These are phyloP conservation scores for Irpex sp. DNA, from an alignment of 1,284 basidiomycete genomes.

Conservation along the genomic window DNA sequence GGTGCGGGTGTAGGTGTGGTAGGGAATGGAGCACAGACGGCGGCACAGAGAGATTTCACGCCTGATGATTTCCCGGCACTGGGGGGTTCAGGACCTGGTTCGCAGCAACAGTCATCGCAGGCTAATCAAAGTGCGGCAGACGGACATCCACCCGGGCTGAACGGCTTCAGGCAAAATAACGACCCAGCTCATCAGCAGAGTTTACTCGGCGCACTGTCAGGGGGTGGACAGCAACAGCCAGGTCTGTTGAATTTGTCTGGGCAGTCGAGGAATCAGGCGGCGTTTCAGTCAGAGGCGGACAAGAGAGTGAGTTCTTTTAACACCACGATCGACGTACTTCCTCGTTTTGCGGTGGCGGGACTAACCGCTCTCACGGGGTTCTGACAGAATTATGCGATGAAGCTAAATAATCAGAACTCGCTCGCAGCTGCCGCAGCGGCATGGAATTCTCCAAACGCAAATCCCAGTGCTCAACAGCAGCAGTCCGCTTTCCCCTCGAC, in stretches of 20 bases:
- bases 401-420: conserved; percentile 59
- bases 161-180: conserved; percentile 56
- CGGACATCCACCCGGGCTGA: conserved; percentile 66
- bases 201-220: conserved; percentile 47
- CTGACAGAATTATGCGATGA: conserved; percentile 50
- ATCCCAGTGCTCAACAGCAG: conserved; percentile 27
- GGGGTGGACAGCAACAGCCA: conserved; percentile 44
- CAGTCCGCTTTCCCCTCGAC: conserved; percentile 18
- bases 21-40: conserved; percentile 33
- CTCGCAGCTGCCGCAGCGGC: conserved; percentile 43
- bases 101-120: conserved; percentile 33
- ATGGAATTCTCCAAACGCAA: conserved; percentile 54
- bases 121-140: conserved; percentile 29
- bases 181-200: conserved; percentile 52
- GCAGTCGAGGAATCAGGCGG: conserved; percentile 55
- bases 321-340: no score
- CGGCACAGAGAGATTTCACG: conserved; percentile 61
- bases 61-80: conserved; percentile 83
- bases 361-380: conserved; percentile 2
- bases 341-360: conserved; percentile 6
- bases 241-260: conserved; percentile 62
- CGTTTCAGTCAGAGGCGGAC: conserved; percentile 61
- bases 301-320: conserved; percentile 56
- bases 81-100: conserved; percentile 46
- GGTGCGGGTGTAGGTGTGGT: conserved; percentile 52